Base-by-base conservation (phyloP, 192 early-diverging fungal species). In the Coemansia sp. region DNA sequence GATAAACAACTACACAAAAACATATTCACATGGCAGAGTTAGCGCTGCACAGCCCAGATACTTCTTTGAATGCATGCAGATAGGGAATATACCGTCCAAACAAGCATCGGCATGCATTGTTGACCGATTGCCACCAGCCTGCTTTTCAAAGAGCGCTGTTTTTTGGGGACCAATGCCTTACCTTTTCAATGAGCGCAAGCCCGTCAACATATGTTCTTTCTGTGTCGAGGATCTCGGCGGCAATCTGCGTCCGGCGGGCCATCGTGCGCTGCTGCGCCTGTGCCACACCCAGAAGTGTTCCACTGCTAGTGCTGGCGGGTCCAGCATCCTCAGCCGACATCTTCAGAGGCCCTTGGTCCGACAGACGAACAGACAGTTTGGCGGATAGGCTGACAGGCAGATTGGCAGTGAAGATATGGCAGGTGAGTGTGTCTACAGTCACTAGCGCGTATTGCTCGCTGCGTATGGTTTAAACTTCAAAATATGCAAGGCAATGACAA, bases 181-280 rank as follows among this genome's bases (percentile, higher is more conserved):
- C 72, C 69, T 70, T 72, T 69, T 83, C 76, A 48, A 83, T 75
- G 16, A 83, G 64, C 24, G 53, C 62, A 65, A 97, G 79, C 29
- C 91, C 88, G 35, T 86, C 78, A 3, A 97, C 93, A 74, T 97
- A 97, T 3, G 92, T 90, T 58, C 82, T 54, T 75, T 96, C 94
- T 2, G 94, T 94, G 41, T 84, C 73, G 38, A 94, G 66, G 18
- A 96, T 90, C 74, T 96, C 94, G 18, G 78, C 83, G 3, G 89
- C 83, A 48, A 96, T 86, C 37, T 82, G 75, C 56, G 78, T 71
- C 20, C 91, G 67, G 56, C 55, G 69, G 7, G 20, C 39, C 19
- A 65, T 54, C 53, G 61, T 64, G 50, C 53, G 66, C 59, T 65
- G 66, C 54, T 65, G 50, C 7, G 41, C 11, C 50, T n/a, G 35